phyloP scores from a whole-genome alignment of 2,329 filamentous ascomycete genomes.

The Colletotrichum sp. region DNA sequence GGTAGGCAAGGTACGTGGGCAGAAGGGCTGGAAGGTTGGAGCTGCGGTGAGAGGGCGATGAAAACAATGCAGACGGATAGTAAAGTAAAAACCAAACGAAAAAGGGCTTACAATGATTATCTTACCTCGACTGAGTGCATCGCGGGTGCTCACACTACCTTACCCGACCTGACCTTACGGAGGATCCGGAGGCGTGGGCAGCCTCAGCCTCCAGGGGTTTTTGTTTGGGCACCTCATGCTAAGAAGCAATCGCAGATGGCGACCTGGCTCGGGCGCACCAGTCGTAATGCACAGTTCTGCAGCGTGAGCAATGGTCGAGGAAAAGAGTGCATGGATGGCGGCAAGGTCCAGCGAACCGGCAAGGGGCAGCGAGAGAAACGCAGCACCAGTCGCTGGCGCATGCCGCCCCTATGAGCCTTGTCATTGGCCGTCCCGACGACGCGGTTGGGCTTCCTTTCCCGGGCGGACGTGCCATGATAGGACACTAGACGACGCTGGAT shows the following conservation, averaged over 20 bases:
- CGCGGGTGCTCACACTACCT: background rate
- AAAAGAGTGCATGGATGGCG: background rate
- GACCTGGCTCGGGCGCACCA: background rate
- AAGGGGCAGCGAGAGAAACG: background rate
- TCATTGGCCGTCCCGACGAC: constrained; percentile 4
- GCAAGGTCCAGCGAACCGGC: background rate
- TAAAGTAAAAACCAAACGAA: background rate
- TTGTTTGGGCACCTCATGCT: background rate
- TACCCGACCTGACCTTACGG: background rate
- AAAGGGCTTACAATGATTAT: background rate
- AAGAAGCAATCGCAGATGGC: background rate
- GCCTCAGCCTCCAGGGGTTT: background rate
- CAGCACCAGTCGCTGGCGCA: constrained; percentile 15
- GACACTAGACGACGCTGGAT: background rate
- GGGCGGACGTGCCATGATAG: background rate
- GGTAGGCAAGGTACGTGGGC: background rate
- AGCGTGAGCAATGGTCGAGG: background rate
- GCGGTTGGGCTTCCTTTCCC: background rate
- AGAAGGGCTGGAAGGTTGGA: background rate
- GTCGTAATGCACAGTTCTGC: background rate
- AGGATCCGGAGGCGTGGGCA: background rate
- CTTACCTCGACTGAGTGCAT: background rate
- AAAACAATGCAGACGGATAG: background rate
- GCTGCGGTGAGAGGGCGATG: background rate
- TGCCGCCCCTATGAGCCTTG: background rate